Base-by-base conservation (phyloP, 306 rosid genomes). In the Sechiopsis laciniata region DNA sequence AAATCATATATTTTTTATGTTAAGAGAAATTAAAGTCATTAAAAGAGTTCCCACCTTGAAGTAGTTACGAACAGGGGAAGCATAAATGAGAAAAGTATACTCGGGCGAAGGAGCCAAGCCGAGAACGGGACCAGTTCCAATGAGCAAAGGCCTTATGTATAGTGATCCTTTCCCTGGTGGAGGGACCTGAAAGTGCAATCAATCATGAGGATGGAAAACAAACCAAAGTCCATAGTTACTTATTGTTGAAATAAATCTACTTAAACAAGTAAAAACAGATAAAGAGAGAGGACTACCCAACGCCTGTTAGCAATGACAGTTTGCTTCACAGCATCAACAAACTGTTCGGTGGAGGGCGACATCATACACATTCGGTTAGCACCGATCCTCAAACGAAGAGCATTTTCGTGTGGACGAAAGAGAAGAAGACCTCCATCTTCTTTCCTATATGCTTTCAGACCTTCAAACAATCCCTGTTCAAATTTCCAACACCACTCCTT, bases 301-400 rank as follows among this genome's bases (percentile, higher is more conserved):
- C 92, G 91, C 74, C 80, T 87, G 73, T 94, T 94, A n/a, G 97
- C 89, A 20, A 81, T 60, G 4, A 60, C 85, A 8, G 91, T 94
- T 80, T 83, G 85, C 82, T 89, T 94, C 67, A 94, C 83, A 48
- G 95, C 95, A 55, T 91, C 84, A 2, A 94, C 77, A 64, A 94
- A 94, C 55, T 89, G 85, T 22, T 86, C 76, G 46, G 85, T 67
- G 35, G 99, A 83, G 51, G 96, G 97, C 1, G 96, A 77, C 0
- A 72, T 77, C 97, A 94, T 94, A 83, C 99, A 87, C 97, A 94
- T 87, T 82, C 99, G 86, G 35, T 91, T 91, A 0, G 96, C 91
- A 0, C 97, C 92, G 2, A 55, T 79, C 78, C 77, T 80, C 97
- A 94, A 83, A 22, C 99, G 96, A 13, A 83, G 51, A 2, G 85